Percentiles rank a stretch among this genome's conserved stretches.
phyloP scores from a whole-genome alignment of 140 eudicot species.

The Senecio squalidus region DNA sequence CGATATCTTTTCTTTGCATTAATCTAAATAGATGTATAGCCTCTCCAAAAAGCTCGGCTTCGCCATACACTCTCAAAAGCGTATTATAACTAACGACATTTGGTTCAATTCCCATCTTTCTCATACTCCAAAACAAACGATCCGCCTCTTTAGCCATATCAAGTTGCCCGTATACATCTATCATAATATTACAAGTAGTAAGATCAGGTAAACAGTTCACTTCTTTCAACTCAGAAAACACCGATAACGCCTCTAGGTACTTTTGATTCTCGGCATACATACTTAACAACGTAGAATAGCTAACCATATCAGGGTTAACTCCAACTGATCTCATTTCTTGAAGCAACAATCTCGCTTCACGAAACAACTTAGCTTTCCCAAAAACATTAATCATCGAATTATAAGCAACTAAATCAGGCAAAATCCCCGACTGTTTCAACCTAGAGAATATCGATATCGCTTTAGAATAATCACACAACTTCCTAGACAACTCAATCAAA shows the following conservation, averaged over 20 bases:
- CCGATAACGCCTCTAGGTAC: conserved; percentile 68
- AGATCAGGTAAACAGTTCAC: conserved; percentile 55
- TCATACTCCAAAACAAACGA: conserved; percentile 83
- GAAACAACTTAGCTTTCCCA: conserved; percentile 85
- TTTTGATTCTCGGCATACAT: conserved; percentile 71
- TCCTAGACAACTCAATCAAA: conserved; percentile 80
- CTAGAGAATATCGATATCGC: conserved; percentile 73
- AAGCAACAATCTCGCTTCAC: conserved; percentile 59
- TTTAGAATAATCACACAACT: conserved; percentile 73
- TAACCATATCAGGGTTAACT: conserved; percentile 64
- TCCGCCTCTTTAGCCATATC: conserved; percentile 97
- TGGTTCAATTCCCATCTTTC: conserved; percentile 80
- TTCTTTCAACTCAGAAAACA: conserved; percentile 79
- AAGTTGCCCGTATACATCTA: conserved; percentile 89
- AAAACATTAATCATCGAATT: conserved; percentile 84
- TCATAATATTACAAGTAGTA: conserved; percentile 87
- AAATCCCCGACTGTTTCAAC: conserved; percentile 63
- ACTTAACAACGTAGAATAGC: conserved; percentile 70
- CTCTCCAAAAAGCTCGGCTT: conserved; percentile 95
- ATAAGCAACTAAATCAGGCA: conserved; percentile 80
- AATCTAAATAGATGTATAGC: conserved; percentile 90
- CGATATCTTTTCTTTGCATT: conserved; percentile 89
- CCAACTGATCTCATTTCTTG: conserved; percentile 66
- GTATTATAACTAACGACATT: conserved; percentile 93
- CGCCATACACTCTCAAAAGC: conserved; percentile 87